Evolutionary conservation across 495 filamentous ascomycete genomes (phyloP).

Genomic region (Usnea hakonensis): DNA sequence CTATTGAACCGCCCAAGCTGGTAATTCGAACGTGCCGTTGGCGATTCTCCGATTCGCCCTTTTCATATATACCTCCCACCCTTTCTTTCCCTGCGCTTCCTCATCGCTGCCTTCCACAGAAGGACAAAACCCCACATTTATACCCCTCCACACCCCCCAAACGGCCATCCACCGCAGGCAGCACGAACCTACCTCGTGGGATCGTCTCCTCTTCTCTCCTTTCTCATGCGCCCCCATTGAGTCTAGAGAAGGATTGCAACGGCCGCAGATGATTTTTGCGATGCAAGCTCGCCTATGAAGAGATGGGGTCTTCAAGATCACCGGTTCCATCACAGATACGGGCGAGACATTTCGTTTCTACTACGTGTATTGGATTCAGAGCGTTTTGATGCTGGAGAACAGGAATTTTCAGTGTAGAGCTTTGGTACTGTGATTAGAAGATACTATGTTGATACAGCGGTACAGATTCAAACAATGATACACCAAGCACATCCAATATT

Average conservation of each 20-base stretch:
- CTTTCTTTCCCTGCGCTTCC: neutral
- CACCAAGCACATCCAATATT: neutral
- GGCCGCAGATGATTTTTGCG: slow-evolving; percentile 24
- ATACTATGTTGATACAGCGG: neutral
- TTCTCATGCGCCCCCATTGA: slow-evolving; percentile 20
- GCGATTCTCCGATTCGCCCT: neutral
- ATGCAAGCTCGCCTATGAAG: slow-evolving; percentile 64
- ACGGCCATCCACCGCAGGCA: slow-evolving; percentile 7
- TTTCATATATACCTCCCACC: neutral
- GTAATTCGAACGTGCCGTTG: neutral
- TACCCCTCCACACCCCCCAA: neutral
- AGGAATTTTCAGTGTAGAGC: neutral
- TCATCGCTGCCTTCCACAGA: no score
- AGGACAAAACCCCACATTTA: no score
- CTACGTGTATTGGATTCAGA: neutral
- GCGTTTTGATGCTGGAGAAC: neutral
- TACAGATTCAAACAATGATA: neutral
- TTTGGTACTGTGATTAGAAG: neutral
- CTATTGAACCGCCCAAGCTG: neutral
- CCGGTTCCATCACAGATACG: slow-evolving; percentile 91
- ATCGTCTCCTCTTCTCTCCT: slow-evolving; percentile 5
- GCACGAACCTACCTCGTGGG: slow-evolving; percentile 3
- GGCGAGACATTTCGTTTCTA: slow-evolving; percentile 57
- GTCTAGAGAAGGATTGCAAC: slow-evolving; percentile 4
- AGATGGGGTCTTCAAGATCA: slow-evolving; percentile 68